A percentile compares a stretch with the other conserved stretches of the same genome.
phyloP scores from a whole-genome alignment of 371 early-diverging fungal species.

The Coemansia sp. region DNA sequence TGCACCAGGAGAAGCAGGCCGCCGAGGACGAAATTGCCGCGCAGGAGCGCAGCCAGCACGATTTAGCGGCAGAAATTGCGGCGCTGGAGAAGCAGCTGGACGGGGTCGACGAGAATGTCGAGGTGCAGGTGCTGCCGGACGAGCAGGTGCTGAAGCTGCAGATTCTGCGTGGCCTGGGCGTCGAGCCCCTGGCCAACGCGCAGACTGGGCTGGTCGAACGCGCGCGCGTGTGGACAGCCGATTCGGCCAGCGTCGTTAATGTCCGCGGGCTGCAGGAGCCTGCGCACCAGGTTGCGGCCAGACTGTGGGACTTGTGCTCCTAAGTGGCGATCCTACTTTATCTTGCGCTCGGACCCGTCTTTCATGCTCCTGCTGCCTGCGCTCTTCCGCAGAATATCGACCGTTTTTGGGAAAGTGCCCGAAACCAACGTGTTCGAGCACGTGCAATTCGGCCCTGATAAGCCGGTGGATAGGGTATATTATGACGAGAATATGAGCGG shows the following conservation, averaged over 20 bases:
- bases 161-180: slow-evolving; percentile 41
- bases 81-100: slow-evolving; percentile 23
- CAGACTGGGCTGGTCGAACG: slow-evolving; percentile 13
- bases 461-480: background rate
- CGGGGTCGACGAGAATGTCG: slow-evolving; percentile 25
- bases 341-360: too few species aligned
- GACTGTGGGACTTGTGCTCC: slow-evolving; percentile 45
- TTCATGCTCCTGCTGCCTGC: background rate
- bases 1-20: slow-evolving; percentile 20
- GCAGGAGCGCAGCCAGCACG: slow-evolving; percentile 7
- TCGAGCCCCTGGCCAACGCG: slow-evolving; percentile 29
- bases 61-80: slow-evolving; percentile 13
- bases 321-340: background rate
- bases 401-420: slow-evolving; percentile 6
- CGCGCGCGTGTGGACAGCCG: slow-evolving; percentile 20
- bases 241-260: slow-evolving; percentile 18
- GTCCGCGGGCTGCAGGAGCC: slow-evolving; percentile 8
- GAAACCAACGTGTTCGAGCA: background rate
- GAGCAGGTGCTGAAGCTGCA: slow-evolving; percentile 33
- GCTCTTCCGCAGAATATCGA: background rate
- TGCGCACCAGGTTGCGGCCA: slow-evolving; percentile 35
- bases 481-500: too few species aligned
- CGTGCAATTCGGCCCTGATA: slow-evolving; percentile 3
- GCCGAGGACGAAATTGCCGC: slow-evolving; percentile 9
- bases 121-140: slow-evolving; percentile 16